phyloP scores from a whole-genome alignment of 495 filamentous ascomycete genomes.

The Sordaria brevicollis region DNA sequence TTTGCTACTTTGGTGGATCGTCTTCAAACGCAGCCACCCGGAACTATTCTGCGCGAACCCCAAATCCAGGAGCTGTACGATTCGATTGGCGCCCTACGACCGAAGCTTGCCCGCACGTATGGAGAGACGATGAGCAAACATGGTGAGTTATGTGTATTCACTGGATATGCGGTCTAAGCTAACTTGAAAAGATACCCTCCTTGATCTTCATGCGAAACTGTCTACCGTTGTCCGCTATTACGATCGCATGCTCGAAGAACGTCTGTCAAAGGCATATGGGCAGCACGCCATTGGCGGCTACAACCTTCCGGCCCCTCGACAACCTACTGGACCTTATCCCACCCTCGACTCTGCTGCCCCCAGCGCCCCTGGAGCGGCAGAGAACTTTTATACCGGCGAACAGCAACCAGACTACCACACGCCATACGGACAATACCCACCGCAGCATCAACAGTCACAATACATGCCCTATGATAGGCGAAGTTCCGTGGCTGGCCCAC shows the following conservation, averaged over 20 bases:
- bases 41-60: slow-evolving; percentile 87
- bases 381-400: slow-evolving; percentile 74
- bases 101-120: slow-evolving; percentile 91
- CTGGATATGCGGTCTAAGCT: slow-evolving; percentile 30
- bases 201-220: slow-evolving; percentile 89
- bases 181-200: slow-evolving; percentile 53
- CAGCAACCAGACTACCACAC: slow-evolving; percentile 43
- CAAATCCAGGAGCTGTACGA: slow-evolving; percentile 98
- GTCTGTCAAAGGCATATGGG: slow-evolving; percentile 82
- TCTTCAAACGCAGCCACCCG: slow-evolving; percentile 87
- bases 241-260: slow-evolving; percentile 94
- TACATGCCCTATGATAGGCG: slow-evolving; percentile 30
- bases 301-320: slow-evolving; percentile 36
- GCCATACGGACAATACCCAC: slow-evolving; percentile 25
- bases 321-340: slow-evolving; percentile 57
- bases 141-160: slow-evolving; percentile 43
- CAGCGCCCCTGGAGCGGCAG: slow-evolving; percentile 45
- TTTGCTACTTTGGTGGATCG: slow-evolving; percentile 93
- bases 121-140: slow-evolving; percentile 99
- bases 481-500: slow-evolving; percentile 22
- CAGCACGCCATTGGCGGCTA: slow-evolving; percentile 58
- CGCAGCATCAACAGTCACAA: slow-evolving; percentile 25
- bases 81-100: slow-evolving; percentile 81
- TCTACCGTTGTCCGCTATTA: slow-evolving; percentile 98
- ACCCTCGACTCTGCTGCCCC: slow-evolving; percentile 44